These are phyloP conservation scores for Apophysomyces ossiformis DNA, from an alignment of 371 early-diverging fungal species.

Conservation along the genomic window DNA sequence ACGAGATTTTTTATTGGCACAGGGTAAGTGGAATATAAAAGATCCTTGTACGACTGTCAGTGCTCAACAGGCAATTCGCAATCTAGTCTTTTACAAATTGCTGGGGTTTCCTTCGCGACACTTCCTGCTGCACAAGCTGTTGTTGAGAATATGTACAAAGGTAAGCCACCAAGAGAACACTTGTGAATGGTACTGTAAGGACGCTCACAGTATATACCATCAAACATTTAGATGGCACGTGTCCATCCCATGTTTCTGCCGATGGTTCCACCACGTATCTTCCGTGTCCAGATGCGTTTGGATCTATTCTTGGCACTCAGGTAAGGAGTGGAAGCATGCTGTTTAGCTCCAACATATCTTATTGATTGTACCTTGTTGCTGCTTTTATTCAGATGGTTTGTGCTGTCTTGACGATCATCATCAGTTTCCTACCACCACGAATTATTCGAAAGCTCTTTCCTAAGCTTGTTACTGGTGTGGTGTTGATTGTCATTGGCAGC, in stretches of 20 bases:
- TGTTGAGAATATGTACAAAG: conserved; percentile 50
- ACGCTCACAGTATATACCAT: background rate
- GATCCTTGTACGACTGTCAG: background rate
- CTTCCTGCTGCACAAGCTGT: conserved; percentile 41
- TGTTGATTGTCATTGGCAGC: conserved; percentile 54
- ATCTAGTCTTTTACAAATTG: conserved; percentile 34
- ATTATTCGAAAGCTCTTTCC: conserved; percentile 56
- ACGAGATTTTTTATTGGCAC: conserved; percentile 53
- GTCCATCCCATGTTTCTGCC: conserved; percentile 43
- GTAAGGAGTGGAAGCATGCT: background rate
- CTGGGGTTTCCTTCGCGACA: conserved; percentile 46
- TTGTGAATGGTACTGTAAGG: no score
- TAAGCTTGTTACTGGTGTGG: conserved; percentile 58
- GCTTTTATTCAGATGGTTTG: conserved; percentile 38
- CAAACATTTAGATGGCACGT: conserved; percentile 34
- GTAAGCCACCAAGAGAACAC: conserved; percentile 21
- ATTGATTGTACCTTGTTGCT: no score
- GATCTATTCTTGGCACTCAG: conserved; percentile 61
- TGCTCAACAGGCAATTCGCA: background rate
- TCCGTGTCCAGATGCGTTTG: conserved; percentile 60
- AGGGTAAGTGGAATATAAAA: conserved; percentile 25
- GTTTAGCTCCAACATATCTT: no score
- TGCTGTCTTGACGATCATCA: conserved; percentile 44
- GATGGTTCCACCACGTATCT: conserved; percentile 49
- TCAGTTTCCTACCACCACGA: conserved; percentile 57